Evolutionary conservation across 2,329 filamentous ascomycete species (phyloP).

Genomic region (Chrysoporthe austroafricana): DNA sequence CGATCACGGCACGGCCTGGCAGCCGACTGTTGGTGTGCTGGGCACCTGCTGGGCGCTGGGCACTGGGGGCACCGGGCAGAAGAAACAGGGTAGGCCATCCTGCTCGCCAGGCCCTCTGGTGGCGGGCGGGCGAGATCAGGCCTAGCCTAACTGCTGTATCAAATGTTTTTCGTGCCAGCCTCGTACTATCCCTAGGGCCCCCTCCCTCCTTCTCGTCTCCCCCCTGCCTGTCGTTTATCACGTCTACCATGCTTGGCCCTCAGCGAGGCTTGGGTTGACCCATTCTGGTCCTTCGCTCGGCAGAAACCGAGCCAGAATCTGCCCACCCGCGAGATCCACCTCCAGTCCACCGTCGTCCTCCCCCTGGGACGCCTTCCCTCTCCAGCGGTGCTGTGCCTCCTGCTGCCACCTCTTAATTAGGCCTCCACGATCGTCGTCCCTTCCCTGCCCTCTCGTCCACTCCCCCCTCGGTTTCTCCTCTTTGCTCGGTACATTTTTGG

Average conservation of each 20-base stretch:
- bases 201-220: not conserved
- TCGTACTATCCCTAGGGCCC: slow-evolving; percentile 1
- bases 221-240: slow-evolving; percentile 8
- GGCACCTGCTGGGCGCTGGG: no score
- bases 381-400: not conserved
- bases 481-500: slow-evolving; percentile 5
- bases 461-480: slow-evolving; percentile 13
- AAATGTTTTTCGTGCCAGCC: slow-evolving; percentile 9
- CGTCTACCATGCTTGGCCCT: not conserved
- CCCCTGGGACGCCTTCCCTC: slow-evolving; percentile 7
- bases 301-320: slow-evolving; percentile 27
- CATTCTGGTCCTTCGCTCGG: slow-evolving; percentile 14
- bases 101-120: no score
- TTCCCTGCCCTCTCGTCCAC: slow-evolving; percentile 14
- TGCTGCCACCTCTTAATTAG: slow-evolving; percentile 16
- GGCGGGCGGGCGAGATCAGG: no score
- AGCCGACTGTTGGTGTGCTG: no score
- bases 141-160: not conserved
- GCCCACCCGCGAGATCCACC: slow-evolving; percentile 21
- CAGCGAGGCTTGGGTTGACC: slow-evolving; percentile 14
- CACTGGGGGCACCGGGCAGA: no score
- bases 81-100: no score
- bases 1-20: not conserved
- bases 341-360: not conserved
- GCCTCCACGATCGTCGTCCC: slow-evolving; percentile 23